Percentiles rank a stretch among this genome's conserved stretches.
Conservation (phyloP, 768 basidiomycete genomes). For the Auricularia heimuer region DNA sequence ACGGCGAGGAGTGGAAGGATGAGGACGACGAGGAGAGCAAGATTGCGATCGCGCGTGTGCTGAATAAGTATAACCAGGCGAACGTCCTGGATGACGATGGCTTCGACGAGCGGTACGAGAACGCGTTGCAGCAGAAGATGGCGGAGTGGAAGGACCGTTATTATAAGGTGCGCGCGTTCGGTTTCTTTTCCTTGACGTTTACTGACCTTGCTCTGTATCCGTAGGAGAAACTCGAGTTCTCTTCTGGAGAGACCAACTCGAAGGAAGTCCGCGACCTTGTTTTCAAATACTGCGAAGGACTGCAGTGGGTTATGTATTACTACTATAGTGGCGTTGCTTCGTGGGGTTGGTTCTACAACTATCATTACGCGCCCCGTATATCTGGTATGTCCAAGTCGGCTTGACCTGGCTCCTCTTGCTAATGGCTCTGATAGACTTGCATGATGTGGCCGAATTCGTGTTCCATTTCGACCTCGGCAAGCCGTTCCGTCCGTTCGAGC, state of each 20-base stretch:
- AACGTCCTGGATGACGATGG: conserved; percentile 62
- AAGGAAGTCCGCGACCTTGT: conserved; percentile 60
- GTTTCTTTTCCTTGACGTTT: too few species aligned
- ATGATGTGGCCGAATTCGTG: conserved; percentile 59
- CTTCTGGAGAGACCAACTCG: conserved; percentile 45
- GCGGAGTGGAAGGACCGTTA: conserved; percentile 85
- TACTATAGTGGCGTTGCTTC: conserved; percentile 96
- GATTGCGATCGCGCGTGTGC: conserved; percentile 68
- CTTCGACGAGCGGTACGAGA: conserved; percentile 72
- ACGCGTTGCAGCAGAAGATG: conserved; percentile 71
- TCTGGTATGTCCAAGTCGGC: conserved; percentile 49
- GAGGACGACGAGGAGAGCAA: conserved; percentile 63
- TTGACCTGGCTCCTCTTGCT: not conserved
- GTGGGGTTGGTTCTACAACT: conserved; percentile 99
- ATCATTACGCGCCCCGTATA: conserved; percentile 95
- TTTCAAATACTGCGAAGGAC: conserved; percentile 80
- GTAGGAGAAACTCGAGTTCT: conserved; percentile 81
- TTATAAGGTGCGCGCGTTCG: conserved; percentile 53
- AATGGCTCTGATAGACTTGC: conserved; percentile 35
- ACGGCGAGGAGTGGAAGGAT: conserved; percentile 29
- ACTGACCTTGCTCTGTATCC: not conserved
- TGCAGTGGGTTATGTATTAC: conserved; percentile 99
- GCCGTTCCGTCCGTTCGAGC: conserved; percentile 90
- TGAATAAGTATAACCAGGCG: conserved; percentile 83
- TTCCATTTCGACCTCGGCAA: conserved; percentile 80